These are phyloP conservation scores for Conidiobolus incongruus DNA, from an alignment of 371 early-diverging fungal genomes.

Conservation along the genomic window DNA sequence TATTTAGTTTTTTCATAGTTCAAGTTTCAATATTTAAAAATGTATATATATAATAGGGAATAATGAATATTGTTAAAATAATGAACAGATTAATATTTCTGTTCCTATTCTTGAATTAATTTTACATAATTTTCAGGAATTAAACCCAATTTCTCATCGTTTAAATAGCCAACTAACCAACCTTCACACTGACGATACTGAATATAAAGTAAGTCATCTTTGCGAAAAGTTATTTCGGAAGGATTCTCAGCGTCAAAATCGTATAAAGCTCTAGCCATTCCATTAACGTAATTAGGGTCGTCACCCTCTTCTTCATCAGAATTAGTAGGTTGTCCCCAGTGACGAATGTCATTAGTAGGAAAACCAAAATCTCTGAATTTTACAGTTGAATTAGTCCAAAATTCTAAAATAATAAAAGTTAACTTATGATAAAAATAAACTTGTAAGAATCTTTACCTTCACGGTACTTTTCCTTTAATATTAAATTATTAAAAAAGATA, in stretches of 20 bases:
- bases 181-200: constrained; percentile 41
- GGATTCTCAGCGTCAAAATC: constrained; percentile 48
- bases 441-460: not conserved
- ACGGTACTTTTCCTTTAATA: no score
- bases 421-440: not conserved
- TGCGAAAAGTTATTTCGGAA: constrained; percentile 32
- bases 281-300: constrained; percentile 7
- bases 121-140: constrained; percentile 49
- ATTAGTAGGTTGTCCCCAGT: constrained; percentile 14
- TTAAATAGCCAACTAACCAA: constrained; percentile 43
- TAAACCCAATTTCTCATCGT: constrained; percentile 28
- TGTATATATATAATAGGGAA: no score
- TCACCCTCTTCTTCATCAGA: not conserved
- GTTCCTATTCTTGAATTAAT: not conserved
- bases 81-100: not conserved
- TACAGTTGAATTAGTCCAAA: constrained; percentile 3
- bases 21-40: no score
- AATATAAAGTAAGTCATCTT: constrained; percentile 33
- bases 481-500: no score
- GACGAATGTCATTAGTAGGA: constrained; percentile 24
- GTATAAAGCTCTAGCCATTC: constrained; percentile 31
- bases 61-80: not conserved
- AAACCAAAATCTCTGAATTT: constrained; percentile 47
- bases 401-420: constrained; percentile 1
- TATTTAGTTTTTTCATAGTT: no score